These are phyloP conservation scores for Thalassiosira livingstoniorum DNA, from an alignment of 352 stramenopile genomes.

Conservation along the genomic window DNA sequence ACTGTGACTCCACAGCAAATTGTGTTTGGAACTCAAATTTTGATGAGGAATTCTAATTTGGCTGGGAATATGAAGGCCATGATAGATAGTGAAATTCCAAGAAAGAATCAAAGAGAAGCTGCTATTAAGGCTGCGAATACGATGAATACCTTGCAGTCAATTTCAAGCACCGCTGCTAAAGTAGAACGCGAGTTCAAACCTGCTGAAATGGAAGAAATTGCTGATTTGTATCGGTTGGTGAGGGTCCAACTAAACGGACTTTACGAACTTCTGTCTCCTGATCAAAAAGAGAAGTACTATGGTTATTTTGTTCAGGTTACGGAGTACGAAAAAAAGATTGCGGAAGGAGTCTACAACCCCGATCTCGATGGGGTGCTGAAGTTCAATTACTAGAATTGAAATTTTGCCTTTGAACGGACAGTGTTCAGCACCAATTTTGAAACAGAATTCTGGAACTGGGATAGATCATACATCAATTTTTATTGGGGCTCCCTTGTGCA, in stretches of 20 bases:
- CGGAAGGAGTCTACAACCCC: slow-evolving; percentile 69
- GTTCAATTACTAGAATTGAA: slow-evolving; percentile 50
- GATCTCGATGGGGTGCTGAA: slow-evolving; percentile 67
- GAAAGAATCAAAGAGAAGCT: slow-evolving; percentile 36
- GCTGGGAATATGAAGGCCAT: slow-evolving; percentile 75
- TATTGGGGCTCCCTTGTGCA: too few species aligned
- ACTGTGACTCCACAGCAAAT: slow-evolving; percentile 71
- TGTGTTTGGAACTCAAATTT: slow-evolving; percentile 76
- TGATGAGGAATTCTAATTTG: slow-evolving; percentile 73
- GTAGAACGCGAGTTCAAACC: slow-evolving; percentile 54
- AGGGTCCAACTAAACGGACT: slow-evolving; percentile 64
- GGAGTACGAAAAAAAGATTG: slow-evolving; percentile 75
- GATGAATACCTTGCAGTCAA: slow-evolving; percentile 72
- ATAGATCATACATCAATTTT: too few species aligned
- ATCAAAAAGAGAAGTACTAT: slow-evolving; percentile 73
- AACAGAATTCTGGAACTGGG: too few species aligned
- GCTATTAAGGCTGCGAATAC: slow-evolving; percentile 59
- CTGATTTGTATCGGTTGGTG: slow-evolving; percentile 65
- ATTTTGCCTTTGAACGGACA: too few species aligned
- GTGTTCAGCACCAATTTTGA: too few species aligned
- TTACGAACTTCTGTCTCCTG: slow-evolving; percentile 60
- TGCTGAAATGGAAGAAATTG: slow-evolving; percentile 62
- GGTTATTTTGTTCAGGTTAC: slow-evolving; percentile 72
- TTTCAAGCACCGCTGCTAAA: slow-evolving; percentile 53
- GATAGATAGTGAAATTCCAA: slow-evolving; percentile 69